Base-by-base conservation (phyloP, 1,139 yeast species). In the Diutina mesorugosa region DNA sequence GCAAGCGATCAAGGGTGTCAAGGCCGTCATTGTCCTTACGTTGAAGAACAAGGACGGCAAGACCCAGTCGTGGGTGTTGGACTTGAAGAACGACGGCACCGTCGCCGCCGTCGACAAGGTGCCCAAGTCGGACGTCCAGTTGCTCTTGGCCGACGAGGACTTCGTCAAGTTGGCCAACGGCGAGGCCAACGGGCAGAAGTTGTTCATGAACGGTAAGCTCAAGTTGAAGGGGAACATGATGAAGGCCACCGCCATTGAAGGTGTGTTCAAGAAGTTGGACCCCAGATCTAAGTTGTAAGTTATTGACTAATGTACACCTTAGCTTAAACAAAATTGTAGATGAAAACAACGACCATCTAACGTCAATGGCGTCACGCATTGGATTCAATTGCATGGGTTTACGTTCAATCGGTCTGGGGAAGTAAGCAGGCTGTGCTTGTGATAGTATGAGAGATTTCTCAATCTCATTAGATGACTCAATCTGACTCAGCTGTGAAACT, bases 221-320 rank as follows among this genome's bases (percentile, higher is more conserved):
- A 88, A 88, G 79, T 85, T 88, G 63, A 86, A 84, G 77, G 96
- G 96, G 65, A 87, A 88, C 74, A 85, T 88, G 75, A 86, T 87
- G 91, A 88, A 89, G 78, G 95, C 95, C 60, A 83, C 91, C 58
- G 80, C 84, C 60, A 81, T 87, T 61, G 95, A 88, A 72, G 72
- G 79, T 54, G 84, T 88, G 55, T 80, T 88, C 73, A 85, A 85
- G 76, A 72, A 80, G 57, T 80, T 87, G 57, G 84, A 79, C 65
- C 84, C 84, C 57, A 74, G 74, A 69, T 69, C 81, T 59, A 76
- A 76, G 71, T 60, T 61, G 62, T 61, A 57, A 55, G 56, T 28
- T 9, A 47, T 14, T 16, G 41, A 35, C 14, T 35, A 35, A 35
- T 35, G 41, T 9, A 35, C n/a, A 10, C 14, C 6, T 12, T 8